Percentiles rank a stretch among this genome's conserved stretches.
Conservation (phyloP, 78 protist species). For the Cyanophora paradoxa region DNA sequence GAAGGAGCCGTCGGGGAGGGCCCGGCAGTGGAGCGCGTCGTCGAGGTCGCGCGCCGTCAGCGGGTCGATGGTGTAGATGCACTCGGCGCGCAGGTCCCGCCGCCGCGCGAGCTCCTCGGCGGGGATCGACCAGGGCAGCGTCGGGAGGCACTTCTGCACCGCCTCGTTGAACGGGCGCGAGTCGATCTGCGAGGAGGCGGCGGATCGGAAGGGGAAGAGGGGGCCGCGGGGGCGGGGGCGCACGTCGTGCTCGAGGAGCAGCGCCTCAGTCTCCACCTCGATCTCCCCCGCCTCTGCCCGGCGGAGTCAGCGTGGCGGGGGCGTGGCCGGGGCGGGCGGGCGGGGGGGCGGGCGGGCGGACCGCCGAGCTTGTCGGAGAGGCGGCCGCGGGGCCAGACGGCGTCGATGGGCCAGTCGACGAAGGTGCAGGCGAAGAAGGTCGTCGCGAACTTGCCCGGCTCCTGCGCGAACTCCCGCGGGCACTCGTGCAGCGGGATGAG, state of each 20-base stretch:
- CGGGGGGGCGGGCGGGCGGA: constrained; percentile 1
- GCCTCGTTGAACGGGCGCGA: too few species aligned
- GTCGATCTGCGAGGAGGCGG: too few species aligned
- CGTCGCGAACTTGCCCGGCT: neutral
- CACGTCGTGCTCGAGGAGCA: neutral
- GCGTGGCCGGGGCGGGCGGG: neutral
- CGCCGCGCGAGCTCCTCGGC: constrained; percentile 5
- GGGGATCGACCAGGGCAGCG: too few species aligned
- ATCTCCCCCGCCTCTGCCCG: neutral
- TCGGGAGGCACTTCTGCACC: too few species aligned
- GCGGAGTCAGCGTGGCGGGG: too few species aligned
- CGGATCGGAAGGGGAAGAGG: too few species aligned
- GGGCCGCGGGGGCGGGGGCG: too few species aligned
- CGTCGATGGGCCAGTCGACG: neutral
- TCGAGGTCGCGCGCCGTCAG: neutral
- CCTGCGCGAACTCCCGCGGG: neutral
- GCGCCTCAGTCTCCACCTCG: neutral
- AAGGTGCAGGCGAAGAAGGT: neutral
- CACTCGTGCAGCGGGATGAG: neutral
- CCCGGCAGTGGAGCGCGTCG: neutral
- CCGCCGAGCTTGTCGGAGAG: neutral
- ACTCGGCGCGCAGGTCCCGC: neutral
- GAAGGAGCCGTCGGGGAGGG: too few species aligned
- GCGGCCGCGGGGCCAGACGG: neutral
- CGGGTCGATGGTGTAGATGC: constrained; percentile 8